Conservation (phyloP, 495 filamentous ascomycete species). For the Recurvomyces mirabilis region DNA sequence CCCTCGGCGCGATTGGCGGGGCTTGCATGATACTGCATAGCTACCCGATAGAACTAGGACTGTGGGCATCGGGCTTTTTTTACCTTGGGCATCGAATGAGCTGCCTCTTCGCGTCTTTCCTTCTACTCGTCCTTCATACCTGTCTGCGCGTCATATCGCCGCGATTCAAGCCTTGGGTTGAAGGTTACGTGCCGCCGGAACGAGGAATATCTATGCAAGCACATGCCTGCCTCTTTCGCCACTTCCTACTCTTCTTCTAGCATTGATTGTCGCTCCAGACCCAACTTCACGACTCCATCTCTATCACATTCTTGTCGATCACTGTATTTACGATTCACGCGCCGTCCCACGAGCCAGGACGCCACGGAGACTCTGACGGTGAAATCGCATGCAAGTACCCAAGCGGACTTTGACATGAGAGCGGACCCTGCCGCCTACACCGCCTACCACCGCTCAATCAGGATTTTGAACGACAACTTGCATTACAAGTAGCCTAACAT, state of each 20-base stretch:
- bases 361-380: not conserved
- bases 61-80: not conserved
- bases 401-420: constrained; percentile 4
- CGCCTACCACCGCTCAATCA: constrained; percentile 20
- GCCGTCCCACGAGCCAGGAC: no score
- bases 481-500: constrained; percentile 25
- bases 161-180: not conserved
- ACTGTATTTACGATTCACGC: no score
- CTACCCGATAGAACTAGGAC: not conserved
- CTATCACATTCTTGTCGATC: not conserved
- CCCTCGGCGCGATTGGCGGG: no score
- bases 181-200: not conserved
- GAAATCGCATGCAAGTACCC: not conserved
- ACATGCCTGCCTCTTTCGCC: not conserved
- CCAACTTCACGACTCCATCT: not conserved
- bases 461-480: constrained; percentile 26
- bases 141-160: not conserved
- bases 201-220: not conserved
- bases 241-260: not conserved
- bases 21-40: not conserved
- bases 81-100: not conserved
- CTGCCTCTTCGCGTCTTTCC: not conserved
- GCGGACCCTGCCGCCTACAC: constrained; percentile 29
- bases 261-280: not conserved
- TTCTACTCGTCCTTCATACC: not conserved